These are phyloP conservation scores for Fusarium pseudoanthophilum DNA, from an alignment of 2,329 filamentous ascomycete species.

Conservation along the genomic window DNA sequence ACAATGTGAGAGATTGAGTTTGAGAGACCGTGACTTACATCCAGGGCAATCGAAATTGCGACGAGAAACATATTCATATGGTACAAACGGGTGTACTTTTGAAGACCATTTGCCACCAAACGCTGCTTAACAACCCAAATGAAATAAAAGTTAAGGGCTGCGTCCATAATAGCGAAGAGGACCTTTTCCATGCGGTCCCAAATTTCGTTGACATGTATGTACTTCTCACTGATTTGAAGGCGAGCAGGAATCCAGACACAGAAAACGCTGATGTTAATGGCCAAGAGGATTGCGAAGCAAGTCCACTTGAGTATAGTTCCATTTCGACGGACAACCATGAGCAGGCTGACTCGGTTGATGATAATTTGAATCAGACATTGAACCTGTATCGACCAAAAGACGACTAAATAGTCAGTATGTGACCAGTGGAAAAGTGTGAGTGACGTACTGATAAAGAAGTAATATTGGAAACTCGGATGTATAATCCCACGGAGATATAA, in stretches of 20 bases:
- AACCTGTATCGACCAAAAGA: conserved; percentile 51
- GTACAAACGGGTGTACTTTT: conserved; percentile 60
- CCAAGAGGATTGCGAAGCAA: conserved; percentile 53
- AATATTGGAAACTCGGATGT: conserved; percentile 47
- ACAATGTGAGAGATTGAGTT: background rate
- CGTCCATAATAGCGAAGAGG: conserved; percentile 59
- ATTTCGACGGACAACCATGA: conserved; percentile 52
- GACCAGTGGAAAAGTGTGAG: background rate
- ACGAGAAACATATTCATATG: conserved; percentile 46
- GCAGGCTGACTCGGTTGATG: conserved; percentile 60
- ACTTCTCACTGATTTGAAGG: conserved; percentile 52
- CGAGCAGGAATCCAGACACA: conserved; percentile 62
- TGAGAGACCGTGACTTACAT: conserved; percentile 21
- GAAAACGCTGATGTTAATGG: conserved; percentile 61
- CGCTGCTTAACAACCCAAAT: conserved; percentile 55
- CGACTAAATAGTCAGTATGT: conserved; percentile 39
- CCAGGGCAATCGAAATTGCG: conserved; percentile 41
- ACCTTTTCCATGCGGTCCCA: conserved; percentile 63
- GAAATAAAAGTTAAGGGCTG: conserved; percentile 59
- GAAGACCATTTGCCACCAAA: conserved; percentile 58
- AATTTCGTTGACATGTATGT: conserved; percentile 55
- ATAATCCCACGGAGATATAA: conserved; percentile 34
- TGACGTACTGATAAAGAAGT: conserved; percentile 40
- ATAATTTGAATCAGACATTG: conserved; percentile 62
- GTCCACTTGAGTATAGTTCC: conserved; percentile 54